phyloP scores from a whole-genome alignment of 441 rosid genomes.

The Populus hybrid region DNA sequence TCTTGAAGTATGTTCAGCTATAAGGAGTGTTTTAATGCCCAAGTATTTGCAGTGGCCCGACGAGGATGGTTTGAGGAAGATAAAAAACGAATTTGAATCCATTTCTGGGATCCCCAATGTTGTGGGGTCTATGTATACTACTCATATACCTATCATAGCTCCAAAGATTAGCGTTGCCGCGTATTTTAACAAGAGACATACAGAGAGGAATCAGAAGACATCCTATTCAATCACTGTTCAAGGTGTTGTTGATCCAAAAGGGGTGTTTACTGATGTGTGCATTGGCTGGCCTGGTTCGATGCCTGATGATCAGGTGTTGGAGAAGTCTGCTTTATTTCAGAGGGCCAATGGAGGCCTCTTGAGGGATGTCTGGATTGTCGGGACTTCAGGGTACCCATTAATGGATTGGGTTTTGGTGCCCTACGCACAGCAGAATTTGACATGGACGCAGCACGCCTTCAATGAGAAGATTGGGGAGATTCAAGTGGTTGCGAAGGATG shows the following conservation, averaged over 20 bases:
- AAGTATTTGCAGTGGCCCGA: conserved; percentile 71
- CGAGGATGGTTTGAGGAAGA: conserved; percentile 31
- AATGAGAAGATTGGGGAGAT: conserved; percentile 58
- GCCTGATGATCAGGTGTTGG: conserved; percentile 66
- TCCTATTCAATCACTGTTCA: conserved; percentile 77
- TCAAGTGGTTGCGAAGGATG: conserved; percentile 45
- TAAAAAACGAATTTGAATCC: conserved; percentile 45
- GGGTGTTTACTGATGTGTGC: conserved; percentile 73
- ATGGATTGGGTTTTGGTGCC: conserved; percentile 80
- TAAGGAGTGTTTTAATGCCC: conserved; percentile 64
- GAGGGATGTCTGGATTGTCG: conserved; percentile 67
- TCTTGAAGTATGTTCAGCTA: conserved; percentile 79
- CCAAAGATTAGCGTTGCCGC: conserved; percentile 68
- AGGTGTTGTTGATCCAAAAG: conserved; percentile 71
- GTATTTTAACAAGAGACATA: conserved; percentile 71
- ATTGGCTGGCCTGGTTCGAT: conserved; percentile 92
- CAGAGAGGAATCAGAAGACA: conserved; percentile 79
- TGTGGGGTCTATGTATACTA: conserved; percentile 79
- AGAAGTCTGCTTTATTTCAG: conserved; percentile 63
- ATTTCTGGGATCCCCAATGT: conserved; percentile 61
- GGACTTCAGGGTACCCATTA: conserved; percentile 61
- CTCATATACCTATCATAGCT: conserved; percentile 77
- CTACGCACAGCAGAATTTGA: conserved; percentile 58
- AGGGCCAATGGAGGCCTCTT: conserved; percentile 57
- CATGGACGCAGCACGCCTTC: conserved; percentile 83